Base-by-base conservation (phyloP, 768 basidiomycete genomes). In the Lentinula sp. region DNA sequence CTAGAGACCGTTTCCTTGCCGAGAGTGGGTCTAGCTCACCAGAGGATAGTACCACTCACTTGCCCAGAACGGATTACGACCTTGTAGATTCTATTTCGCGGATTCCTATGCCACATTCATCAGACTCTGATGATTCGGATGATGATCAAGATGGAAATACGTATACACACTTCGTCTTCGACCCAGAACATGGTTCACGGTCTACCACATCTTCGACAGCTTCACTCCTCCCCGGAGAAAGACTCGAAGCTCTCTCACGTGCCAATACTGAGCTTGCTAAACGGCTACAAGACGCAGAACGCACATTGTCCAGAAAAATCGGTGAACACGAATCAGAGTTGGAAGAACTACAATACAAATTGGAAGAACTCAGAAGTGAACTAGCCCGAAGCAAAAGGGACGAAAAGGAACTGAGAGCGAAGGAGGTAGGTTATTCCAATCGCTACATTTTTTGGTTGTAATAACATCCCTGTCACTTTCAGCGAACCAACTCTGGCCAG, bases 371-470 rank as follows among this genome's bases (percentile, higher is more conserved):
- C 62, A 77, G 81, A 64, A 82, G 77, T 12, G 95, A 97, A 71
- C 77, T 97, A 7, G 86, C 79, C 13, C 81, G 88, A 6, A 87
- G 90, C 4, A 91, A 92, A 71, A 82, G 91, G 43, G 94, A 98
- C 67, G 95, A 98, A 73, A 97, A 98, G 74, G 95, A 98, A 67
- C 73, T 96, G 65, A 80, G 91, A 49, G 78, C 83, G 12, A 95
- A 95, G 72, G 95, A 97, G 79, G 92, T 92, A 61, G 66, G 74
- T 66, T 49, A 3, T 2, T 46, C 61, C 20, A 45, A 60, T 43
- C 7, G 63, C 32, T 51, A 56, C 41, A 60, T 62, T 49, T 15
- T 61, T 57, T 54, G 13, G 48, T 16, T 42, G 18, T 33, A 20
- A 41, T 62, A 20, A 61, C 59, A 63, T 4, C 60, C 10, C 28